Conservation (phyloP, 2,329 filamentous ascomycete species). For the Knoxdaviesia proteae region DNA sequence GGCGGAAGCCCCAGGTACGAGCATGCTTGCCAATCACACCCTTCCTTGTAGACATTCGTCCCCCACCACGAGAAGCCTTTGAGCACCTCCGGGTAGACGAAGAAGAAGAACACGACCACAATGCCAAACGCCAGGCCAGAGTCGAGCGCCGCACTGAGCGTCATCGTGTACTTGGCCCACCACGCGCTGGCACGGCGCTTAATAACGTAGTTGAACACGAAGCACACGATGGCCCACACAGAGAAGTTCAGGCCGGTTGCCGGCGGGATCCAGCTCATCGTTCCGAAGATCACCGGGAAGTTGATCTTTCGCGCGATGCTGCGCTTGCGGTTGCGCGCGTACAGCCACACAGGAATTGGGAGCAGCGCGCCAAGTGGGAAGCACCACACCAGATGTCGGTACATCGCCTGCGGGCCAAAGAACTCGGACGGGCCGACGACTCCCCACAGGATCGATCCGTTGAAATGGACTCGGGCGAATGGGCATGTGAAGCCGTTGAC, state of each 20-base stretch:
- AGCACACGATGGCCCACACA: conserved; percentile 72
- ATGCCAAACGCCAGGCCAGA: conserved; percentile 67
- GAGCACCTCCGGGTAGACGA: conserved; percentile 63
- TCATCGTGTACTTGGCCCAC: conserved; percentile 91
- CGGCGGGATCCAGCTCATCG: conserved; percentile 69
- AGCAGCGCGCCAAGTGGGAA: conserved; percentile 59
- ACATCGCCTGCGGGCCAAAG: conserved; percentile 57
- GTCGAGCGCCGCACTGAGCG: conserved; percentile 62
- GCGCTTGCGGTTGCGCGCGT: conserved; percentile 35
- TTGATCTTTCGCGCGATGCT: conserved; percentile 59
- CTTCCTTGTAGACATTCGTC: conserved; percentile 64
- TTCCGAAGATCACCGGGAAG: conserved; percentile 64
- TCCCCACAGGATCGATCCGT: conserved; percentile 76
- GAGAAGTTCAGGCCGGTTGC: conserved; percentile 75
- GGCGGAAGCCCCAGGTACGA: conserved; percentile 42
- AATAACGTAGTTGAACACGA: conserved; percentile 61
- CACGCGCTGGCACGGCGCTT: conserved; percentile 48
- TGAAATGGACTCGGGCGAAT: conserved; percentile 74
- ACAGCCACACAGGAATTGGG: conserved; percentile 54
- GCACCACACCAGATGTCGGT: conserved; percentile 59
- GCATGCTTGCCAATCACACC: conserved; percentile 72
- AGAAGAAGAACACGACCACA: conserved; percentile 67
- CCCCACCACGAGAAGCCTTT: conserved; percentile 70
- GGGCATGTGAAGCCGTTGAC: conserved; percentile 77
- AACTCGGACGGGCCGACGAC: conserved; percentile 68